These are phyloP conservation scores for Penicillium silybi DNA, from an alignment of 495 filamentous ascomycete species.

Conservation along the genomic window DNA sequence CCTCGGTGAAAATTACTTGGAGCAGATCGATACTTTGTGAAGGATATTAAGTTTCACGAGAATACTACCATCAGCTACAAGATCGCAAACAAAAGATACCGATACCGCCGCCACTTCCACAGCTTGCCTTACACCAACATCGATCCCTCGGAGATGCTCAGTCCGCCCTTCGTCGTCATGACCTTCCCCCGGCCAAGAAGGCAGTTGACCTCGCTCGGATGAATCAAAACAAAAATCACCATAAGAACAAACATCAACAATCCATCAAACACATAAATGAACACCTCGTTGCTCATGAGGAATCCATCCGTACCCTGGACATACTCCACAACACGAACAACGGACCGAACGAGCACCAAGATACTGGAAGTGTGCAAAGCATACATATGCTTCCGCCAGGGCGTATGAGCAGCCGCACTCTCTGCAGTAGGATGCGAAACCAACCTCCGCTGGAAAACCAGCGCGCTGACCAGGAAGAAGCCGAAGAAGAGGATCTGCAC, in stretches of 20 bases:
- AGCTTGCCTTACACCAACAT: background rate
- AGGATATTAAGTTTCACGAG: background rate
- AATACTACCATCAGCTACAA: background rate
- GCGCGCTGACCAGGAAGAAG: conserved; percentile 44
- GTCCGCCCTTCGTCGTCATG: conserved; percentile 18
- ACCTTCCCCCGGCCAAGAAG: conserved; percentile 16
- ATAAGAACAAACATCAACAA: conserved; percentile 53
- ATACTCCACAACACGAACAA: conserved; percentile 63
- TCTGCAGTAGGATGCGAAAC: conserved; percentile 14
- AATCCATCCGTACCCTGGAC: conserved; percentile 50
- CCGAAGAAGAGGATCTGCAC: conserved; percentile 53
- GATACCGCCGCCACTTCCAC: conserved; percentile 1
- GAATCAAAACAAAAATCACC: conserved; percentile 43
- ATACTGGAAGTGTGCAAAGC: conserved; percentile 49
- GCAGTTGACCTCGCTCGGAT: conserved; percentile 28
- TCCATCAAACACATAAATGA: conserved; percentile 61
- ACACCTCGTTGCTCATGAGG: conserved; percentile 52
- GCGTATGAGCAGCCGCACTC: conserved; percentile 13
- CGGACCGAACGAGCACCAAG: conserved; percentile 57
- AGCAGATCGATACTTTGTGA: conserved; percentile 8
- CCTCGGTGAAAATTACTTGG: conserved; percentile 27
- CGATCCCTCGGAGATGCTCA: conserved; percentile 10
- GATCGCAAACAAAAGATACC: background rate
- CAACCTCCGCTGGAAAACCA: conserved; percentile 39
- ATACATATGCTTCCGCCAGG: conserved; percentile 51